These are phyloP conservation scores for Metschnikowia anglica DNA, from an alignment of 805 yeast species.

Conservation along the genomic window DNA sequence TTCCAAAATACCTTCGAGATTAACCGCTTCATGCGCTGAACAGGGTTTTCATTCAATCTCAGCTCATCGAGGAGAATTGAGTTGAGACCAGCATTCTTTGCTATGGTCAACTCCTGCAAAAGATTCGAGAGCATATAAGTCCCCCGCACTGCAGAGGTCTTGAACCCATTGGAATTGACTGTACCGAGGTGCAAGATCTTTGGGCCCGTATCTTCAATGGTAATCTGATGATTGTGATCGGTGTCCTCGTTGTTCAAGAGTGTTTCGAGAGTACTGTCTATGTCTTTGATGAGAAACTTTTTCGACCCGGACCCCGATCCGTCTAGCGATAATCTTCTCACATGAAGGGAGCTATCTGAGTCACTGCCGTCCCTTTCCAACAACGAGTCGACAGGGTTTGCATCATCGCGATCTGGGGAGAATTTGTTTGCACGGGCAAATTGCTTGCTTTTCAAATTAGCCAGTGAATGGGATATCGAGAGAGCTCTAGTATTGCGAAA, in stretches of 20 bases:
- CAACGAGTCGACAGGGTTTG: neutral
- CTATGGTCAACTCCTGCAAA: slow-evolving; percentile 85
- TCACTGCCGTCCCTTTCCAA: neutral
- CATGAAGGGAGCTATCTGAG: neutral
- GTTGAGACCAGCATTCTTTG: slow-evolving; percentile 74
- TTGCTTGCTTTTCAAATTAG: no score
- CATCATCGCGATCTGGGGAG: neutral
- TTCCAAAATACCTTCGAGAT: slow-evolving; percentile 81
- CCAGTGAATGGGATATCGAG: no score
- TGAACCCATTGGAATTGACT: slow-evolving; percentile 79
- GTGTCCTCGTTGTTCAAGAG: slow-evolving; percentile 79
- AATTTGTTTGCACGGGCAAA: neutral
- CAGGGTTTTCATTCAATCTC: slow-evolving; percentile 84
- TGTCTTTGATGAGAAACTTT: slow-evolving; percentile 69
- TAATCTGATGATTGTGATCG: slow-evolving; percentile 78
- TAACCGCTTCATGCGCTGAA: slow-evolving; percentile 67
- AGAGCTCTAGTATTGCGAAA: slow-evolving; percentile 3
- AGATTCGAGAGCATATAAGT: slow-evolving; percentile 86
- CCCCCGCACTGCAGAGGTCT: slow-evolving; percentile 72
- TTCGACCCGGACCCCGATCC: slow-evolving; percentile 29
- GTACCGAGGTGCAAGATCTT: slow-evolving; percentile 80
- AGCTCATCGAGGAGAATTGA: slow-evolving; percentile 81
- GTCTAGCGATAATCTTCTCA: slow-evolving; percentile 8
- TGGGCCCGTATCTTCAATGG: slow-evolving; percentile 83
- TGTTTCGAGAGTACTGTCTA: slow-evolving; percentile 68